A percentile compares a stretch with the other conserved stretches of the same genome.
Conservation (phyloP, 345 rosid species). For the Turnera subulata region DNA sequence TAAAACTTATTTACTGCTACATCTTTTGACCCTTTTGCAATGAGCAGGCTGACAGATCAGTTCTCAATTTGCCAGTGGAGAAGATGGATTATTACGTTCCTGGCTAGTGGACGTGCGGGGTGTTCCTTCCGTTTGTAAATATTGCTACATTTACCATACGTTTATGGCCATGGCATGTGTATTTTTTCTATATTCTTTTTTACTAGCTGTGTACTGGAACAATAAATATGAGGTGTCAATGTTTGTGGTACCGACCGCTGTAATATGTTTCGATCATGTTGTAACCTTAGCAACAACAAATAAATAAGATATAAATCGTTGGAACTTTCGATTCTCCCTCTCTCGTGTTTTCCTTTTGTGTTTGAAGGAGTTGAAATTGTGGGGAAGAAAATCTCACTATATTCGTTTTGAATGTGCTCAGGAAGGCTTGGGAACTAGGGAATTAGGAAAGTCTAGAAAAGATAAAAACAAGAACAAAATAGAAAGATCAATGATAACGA, state of each 20-base stretch:
- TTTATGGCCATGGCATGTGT: background rate
- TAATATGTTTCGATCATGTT: background rate
- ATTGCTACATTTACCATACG: background rate
- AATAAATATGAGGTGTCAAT: background rate
- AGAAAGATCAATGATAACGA: no score
- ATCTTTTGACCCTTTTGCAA: background rate
- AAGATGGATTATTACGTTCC: conserved; percentile 92
- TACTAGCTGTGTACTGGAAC: background rate
- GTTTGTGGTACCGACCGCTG: background rate
- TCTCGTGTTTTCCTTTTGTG: no score
- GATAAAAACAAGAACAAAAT: no score
- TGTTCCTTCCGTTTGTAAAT: background rate
- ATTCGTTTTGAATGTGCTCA: no score
- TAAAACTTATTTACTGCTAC: background rate
- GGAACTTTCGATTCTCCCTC: no score
- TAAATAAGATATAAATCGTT: no score
- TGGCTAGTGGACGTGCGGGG: conserved; percentile 42
- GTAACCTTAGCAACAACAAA: no score
- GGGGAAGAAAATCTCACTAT: no score
- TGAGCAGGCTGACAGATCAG: conserved; percentile 66
- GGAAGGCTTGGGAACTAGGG: no score
- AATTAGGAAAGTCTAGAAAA: no score
- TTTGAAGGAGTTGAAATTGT: no score
- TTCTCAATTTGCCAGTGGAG: conserved; percentile 81
- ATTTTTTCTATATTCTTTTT: background rate